Percentiles rank a stretch among this genome's conserved stretches.
phyloP scores from a whole-genome alignment of 768 basidiomycete species.

The Suillus sp. region DNA sequence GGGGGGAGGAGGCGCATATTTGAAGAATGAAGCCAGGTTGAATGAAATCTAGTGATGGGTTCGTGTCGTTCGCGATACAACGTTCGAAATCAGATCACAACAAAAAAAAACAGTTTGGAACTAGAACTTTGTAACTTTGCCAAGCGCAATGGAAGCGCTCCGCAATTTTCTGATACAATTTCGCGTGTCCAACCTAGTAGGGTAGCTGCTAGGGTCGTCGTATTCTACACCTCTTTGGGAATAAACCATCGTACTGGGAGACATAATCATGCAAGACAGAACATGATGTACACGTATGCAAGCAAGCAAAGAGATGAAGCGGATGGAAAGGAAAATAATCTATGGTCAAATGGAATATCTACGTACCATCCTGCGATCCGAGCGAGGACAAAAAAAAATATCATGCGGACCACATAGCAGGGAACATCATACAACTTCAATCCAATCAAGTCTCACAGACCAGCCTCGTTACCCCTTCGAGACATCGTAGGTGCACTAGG shows the following conservation, averaged over 20 bases:
- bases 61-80: not conserved
- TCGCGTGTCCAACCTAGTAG: constrained; percentile 9
- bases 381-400: constrained; percentile 34
- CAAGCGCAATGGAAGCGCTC: constrained; percentile 1
- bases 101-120: not conserved
- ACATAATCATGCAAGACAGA: constrained; percentile 26
- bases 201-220: constrained; percentile 10
- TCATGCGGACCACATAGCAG: constrained; percentile 24
- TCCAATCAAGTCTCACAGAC: constrained; percentile 10
- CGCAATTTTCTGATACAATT: constrained; percentile 8
- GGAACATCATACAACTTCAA: constrained; percentile 8
- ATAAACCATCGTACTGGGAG: constrained; percentile 34
- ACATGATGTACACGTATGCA: constrained; percentile 23
- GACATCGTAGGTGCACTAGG: constrained; percentile 34
- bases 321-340: constrained; percentile 34
- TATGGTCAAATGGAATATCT: constrained; percentile 25
- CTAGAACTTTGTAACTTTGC: not conserved
- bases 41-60: not conserved
- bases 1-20: constrained; percentile 46
- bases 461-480: constrained; percentile 31
- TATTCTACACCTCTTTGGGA: constrained; percentile 32
- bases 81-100: not conserved
- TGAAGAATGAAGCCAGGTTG: constrained; percentile 72
- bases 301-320: constrained; percentile 17
- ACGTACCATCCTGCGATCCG: constrained; percentile 38